Conservation (phyloP, 1,284 basidiomycete species). For the Pseudozyma pruni region DNA sequence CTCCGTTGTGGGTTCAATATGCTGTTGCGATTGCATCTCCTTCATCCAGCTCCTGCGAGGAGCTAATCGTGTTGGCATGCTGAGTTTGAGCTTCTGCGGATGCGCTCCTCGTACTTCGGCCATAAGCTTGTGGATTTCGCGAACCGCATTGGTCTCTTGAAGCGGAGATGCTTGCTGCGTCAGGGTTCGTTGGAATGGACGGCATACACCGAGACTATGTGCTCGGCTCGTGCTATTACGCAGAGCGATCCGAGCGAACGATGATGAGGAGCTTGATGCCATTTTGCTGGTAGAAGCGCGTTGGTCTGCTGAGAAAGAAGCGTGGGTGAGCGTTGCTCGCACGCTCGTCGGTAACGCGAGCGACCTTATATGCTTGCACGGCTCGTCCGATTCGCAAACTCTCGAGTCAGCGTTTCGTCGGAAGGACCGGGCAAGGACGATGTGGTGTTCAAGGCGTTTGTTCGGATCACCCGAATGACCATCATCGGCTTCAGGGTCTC, state of each 20-base stretch:
- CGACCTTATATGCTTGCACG: not conserved
- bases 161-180: conserved; percentile 41
- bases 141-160: conserved; percentile 51
- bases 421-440: not conserved
- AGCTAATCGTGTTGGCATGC: conserved; percentile 48
- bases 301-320: too few species aligned
- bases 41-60: conserved; percentile 49
- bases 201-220: not conserved
- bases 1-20: not conserved
- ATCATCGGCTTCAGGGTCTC: too few species aligned
- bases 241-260: conserved; percentile 7
- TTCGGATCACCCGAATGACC: too few species aligned
- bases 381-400: not conserved
- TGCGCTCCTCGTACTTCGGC: conserved; percentile 39
- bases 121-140: conserved; percentile 48
- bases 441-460: too few species aligned
- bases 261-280: conserved; percentile 14
- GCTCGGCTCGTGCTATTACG: conserved; percentile 5
- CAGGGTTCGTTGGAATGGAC: conserved; percentile 8
- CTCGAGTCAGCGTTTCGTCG: not conserved
- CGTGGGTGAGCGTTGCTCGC: too few species aligned
- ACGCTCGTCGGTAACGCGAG: too few species aligned
- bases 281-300: not conserved
- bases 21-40: conserved; percentile 38
- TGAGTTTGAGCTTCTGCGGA: conserved; percentile 46